Evolutionary conservation across 73 alveolate species (phyloP).

Genomic region (Diophrys sp.): DNA sequence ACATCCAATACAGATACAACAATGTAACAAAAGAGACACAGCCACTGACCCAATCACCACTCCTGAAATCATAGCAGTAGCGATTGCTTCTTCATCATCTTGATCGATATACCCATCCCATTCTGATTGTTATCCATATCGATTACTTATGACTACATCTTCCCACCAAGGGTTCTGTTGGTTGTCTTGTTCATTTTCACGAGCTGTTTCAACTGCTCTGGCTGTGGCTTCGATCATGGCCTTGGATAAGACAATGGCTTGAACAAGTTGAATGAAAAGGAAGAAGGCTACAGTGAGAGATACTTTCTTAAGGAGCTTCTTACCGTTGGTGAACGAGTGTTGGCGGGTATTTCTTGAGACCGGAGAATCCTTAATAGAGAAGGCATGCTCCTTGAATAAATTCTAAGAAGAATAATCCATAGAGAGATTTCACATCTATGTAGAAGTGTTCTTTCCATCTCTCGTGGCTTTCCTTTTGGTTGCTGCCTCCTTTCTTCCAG

Average conservation of each 20-base stretch:
- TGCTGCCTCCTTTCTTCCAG: not conserved
- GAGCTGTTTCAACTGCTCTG: not conserved
- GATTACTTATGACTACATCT: too few species aligned
- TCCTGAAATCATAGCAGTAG: not conserved
- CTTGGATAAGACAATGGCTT: not conserved
- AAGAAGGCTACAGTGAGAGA: not conserved
- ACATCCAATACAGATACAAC: too few species aligned
- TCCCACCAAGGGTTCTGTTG: too few species aligned
- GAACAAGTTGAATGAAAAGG: not conserved
- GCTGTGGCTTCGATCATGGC: not conserved
- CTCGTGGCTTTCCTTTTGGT: not conserved
- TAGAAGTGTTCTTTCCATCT: not conserved
- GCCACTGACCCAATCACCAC: not conserved
- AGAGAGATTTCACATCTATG: not conserved
- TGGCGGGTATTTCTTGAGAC: not conserved
- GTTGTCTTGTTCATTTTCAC: not conserved
- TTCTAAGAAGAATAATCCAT: not conserved
- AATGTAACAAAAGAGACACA: too few species aligned
- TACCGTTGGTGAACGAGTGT: not conserved
- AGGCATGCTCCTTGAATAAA: not conserved
- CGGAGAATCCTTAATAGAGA: not conserved
- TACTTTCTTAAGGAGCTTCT: not conserved
- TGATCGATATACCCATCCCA: not conserved
- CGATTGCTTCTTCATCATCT: not conserved
- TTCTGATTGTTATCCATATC: too few species aligned